These are phyloP conservation scores for Ogataea henricii DNA, from an alignment of 805 yeast species.

Conservation along the genomic window DNA sequence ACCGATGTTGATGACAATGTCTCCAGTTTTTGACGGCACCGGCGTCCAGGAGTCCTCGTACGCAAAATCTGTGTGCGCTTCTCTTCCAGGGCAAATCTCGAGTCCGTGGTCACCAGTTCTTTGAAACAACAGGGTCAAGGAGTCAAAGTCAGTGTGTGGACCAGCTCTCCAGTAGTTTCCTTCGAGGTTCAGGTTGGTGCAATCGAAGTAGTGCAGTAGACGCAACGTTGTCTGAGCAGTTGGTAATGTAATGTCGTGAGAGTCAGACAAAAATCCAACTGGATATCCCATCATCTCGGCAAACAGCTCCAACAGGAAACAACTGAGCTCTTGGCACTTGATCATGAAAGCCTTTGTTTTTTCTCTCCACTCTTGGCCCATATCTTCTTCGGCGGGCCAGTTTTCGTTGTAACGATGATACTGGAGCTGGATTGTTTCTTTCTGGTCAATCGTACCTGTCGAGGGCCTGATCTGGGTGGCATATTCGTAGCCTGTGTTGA, in stretches of 20 bases:
- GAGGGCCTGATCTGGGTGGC: constrained; percentile 39
- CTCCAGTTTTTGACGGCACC: constrained; percentile 36
- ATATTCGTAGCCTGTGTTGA: constrained; percentile 38
- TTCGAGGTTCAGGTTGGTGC: constrained; percentile 26
- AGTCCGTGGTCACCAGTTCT: constrained; percentile 39
- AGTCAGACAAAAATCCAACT: constrained; percentile 29
- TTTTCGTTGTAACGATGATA: constrained; percentile 32
- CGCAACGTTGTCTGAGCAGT: constrained; percentile 40
- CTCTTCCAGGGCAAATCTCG: constrained; percentile 41
- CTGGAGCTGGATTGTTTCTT: constrained; percentile 37
- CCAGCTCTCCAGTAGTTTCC: constrained; percentile 39
- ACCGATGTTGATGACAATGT: constrained; percentile 40
- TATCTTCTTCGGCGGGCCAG: constrained; percentile 36
- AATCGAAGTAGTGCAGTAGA: constrained; percentile 36
- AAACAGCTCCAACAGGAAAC: constrained; percentile 30
- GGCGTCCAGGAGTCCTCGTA: constrained; percentile 39
- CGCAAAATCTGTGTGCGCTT: constrained; percentile 38
- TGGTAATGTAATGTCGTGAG: constrained; percentile 29
- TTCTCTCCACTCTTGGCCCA: constrained; percentile 34
- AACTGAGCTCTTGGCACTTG: constrained; percentile 30
- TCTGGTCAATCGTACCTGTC: constrained; percentile 37
- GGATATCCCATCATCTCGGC: constrained; percentile 36
- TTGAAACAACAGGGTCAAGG: constrained; percentile 37
- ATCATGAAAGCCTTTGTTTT: constrained; percentile 25
- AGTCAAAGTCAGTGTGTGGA: constrained; percentile 41